Evolutionary conservation across 1,284 basidiomycete species (phyloP), one percentile per base, ranked within the genome.

Genomic region (Agaricales sp.): DNA sequence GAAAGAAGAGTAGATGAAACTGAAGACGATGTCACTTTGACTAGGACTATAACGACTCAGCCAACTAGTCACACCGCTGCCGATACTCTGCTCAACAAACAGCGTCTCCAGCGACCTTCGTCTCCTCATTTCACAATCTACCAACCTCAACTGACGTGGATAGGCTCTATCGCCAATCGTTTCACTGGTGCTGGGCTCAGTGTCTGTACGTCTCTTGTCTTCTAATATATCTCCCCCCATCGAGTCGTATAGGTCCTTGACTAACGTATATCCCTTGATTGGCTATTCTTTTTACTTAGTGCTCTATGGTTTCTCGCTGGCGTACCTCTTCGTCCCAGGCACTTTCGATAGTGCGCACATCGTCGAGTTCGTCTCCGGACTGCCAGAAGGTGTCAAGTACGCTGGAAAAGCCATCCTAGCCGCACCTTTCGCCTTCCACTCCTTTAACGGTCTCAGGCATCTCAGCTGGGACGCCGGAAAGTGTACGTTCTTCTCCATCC

Each of bases 51-150:
- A 22, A 77, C 87, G 59, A 86, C 80, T 0, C 66, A 86, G 59
- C 80, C 82, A 0, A 54, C 83, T 3, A 70, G 81, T 4, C 71
- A 80, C 1, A 69, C 79, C 0, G 75, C 79, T 1, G 72, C 78
- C 45, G 66, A 71, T 43, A 74, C 74, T 3, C 81, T 95, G 54
- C 73, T 98, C 55, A 95, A 99, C 74, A 65, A 78, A 55, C 93
- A 97, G 66, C 82, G 95, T 55, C 69, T 87, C 47, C 71, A 75
- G 46, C 85, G 95, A 23, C 95, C 96, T 16, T 86, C 76, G 51
- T 89, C 86, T 59, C 95, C 96, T 19, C 92, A 97, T 67, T 87
- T 94, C 59, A 90, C 90, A 46, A 97, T 98, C 67, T 99, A 98
- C 72, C 89, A 96, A 66, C 92, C 92, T 18, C 94, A 97, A 66